Evolutionary conservation across 2,329 filamentous ascomycete genomes (phyloP).

Genomic region (Apiospora kogelbergensis): DNA sequence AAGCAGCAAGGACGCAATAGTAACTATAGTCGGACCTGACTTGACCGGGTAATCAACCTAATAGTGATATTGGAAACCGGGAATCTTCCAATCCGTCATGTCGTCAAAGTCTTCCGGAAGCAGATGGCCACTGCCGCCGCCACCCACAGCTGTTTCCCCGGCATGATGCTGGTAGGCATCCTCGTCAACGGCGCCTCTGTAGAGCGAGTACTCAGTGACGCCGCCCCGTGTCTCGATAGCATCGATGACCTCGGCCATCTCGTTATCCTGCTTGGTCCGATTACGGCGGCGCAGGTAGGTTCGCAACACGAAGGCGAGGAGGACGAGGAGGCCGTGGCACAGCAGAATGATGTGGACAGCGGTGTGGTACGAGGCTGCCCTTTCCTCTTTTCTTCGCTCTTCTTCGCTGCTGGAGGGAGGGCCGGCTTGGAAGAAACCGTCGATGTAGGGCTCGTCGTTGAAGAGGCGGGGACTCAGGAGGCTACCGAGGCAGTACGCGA

Average conservation of each 20-base stretch:
- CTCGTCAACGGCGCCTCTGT: slow-evolving; percentile 33
- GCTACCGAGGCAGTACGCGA: slow-evolving; percentile 57
- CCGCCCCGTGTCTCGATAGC: slow-evolving; percentile 42
- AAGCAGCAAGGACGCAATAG: no score
- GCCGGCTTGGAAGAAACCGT: background rate
- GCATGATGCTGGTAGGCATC: slow-evolving; percentile 18
- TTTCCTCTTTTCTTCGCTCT: no score
- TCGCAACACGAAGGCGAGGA: slow-evolving; percentile 43
- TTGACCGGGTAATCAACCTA: slow-evolving; percentile 22
- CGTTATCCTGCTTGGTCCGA: slow-evolving; percentile 59
- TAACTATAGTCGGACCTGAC: background rate
- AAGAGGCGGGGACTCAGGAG: slow-evolving; percentile 58
- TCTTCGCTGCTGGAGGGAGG: no score
- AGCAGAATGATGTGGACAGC: slow-evolving; percentile 57
- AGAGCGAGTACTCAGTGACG: slow-evolving; percentile 35
- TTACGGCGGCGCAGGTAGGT: slow-evolving; percentile 48
- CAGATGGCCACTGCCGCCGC: slow-evolving; percentile 35
- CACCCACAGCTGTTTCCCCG: slow-evolving; percentile 25
- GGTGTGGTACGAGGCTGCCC: slow-evolving; percentile 52
- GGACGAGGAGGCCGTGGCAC: slow-evolving; percentile 52
- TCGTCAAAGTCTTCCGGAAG: slow-evolving; percentile 53
- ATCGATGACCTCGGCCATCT: slow-evolving; percentile 42
- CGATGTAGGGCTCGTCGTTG: slow-evolving; percentile 24
- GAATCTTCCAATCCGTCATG: slow-evolving; percentile 58
- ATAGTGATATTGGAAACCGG: slow-evolving; percentile 59